Base-by-base conservation (phyloP, 768 basidiomycete genomes). In the Macrolepiota fuliginosa region DNA sequence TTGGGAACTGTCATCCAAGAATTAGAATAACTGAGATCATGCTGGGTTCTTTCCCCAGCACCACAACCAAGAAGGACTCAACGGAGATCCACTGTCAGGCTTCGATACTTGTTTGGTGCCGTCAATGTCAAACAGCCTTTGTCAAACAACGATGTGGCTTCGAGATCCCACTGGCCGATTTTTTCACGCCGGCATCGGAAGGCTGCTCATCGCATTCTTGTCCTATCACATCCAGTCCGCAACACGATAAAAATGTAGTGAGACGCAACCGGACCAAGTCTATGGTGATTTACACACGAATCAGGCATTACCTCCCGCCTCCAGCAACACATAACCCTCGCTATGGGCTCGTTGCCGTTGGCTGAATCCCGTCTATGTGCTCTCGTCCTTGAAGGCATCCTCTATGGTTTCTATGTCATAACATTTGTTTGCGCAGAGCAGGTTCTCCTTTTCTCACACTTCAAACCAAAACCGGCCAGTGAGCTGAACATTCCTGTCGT, bases 371-470 rank as follows among this genome's bases (percentile, higher is more conserved):
- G 51, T 12, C 58, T 60, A 17, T 60, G 58, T 32, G 58, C 58
- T 17, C 50, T 60, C 51, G 52, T 60, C 37, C 3, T 22, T n/a
- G 50, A 60, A 36, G 27, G 50, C 50, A 35, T 60, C 13, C 58
- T 60, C 25, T 60, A 60, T 13, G 58, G 58, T 15, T 32, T 52
- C 27, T 60, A 60, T 27, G 29, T 53, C n/a, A 60, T 60, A 24
- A 52, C 58, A 13, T 60, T 52, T 29, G 37, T n/a, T n/a, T 52
- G 24, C 29, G 42, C 58, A 6, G 11, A 17, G n/a, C 24, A 60
- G 35, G 25, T 24, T n/a, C 58, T 60, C 46, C 50, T 52, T 32
- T 60, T 52, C 51, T 53, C 51, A n/a, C 10, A 35, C 15, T 29
- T 32, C 6, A 60, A 29, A 42, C n/a, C 11, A 13, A 60, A 60